Conservation (phyloP, 768 basidiomycete genomes). For the Hemileccinum impolitum region DNA sequence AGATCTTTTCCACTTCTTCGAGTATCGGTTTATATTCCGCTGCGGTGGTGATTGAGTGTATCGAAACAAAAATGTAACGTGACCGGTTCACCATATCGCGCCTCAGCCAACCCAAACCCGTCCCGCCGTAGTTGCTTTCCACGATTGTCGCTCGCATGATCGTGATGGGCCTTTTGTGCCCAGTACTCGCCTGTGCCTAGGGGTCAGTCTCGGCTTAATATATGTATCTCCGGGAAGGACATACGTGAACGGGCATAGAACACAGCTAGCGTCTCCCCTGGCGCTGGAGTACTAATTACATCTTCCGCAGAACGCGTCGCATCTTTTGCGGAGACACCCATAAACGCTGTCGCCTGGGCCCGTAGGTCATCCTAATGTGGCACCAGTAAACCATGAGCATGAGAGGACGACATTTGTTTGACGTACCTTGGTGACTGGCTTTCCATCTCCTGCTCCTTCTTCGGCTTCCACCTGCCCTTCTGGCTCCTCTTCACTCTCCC, state of each 20-base stretch:
- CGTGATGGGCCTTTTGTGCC: constrained; percentile 64
- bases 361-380: constrained; percentile 36
- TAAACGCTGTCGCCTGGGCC: constrained; percentile 46
- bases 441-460: constrained; percentile 16
- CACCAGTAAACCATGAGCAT: background rate
- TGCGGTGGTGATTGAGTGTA: constrained; percentile 20
- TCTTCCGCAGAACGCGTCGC: constrained; percentile 62
- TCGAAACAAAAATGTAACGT: too few relatives aligned
- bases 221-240: constrained; percentile 22
- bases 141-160: constrained; percentile 52
- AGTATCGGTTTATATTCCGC: constrained; percentile 81
- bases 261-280: constrained; percentile 77
- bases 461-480: background rate
- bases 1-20: constrained; percentile 77
- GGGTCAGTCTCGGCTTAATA: background rate
- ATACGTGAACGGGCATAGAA: constrained; percentile 81
- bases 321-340: constrained; percentile 62
- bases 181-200: constrained; percentile 65
- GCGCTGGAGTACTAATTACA: constrained; percentile 70
- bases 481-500: constrained; percentile 29
- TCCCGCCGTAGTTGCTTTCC: constrained; percentile 78
- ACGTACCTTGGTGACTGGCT: constrained; percentile 8
- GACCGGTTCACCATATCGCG: constrained; percentile 54
- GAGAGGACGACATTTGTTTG: fast-evolving
- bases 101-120: constrained; percentile 73